Evolutionary conservation across 768 basidiomycete genomes (phyloP).

Genomic region (Butyriboletus loyo): DNA sequence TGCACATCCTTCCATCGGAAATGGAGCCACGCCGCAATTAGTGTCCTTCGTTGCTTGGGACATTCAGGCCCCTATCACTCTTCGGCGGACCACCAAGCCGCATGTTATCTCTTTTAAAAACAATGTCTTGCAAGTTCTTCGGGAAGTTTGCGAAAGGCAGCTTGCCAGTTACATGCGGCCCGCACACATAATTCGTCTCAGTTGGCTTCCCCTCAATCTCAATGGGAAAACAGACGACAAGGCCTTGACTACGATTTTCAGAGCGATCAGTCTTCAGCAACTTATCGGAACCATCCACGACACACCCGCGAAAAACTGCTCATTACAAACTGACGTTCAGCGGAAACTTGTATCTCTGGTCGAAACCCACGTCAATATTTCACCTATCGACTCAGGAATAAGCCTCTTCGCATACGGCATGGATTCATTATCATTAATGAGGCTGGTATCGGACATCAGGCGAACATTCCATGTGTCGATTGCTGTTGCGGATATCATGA

Average conservation of each 20-base stretch:
- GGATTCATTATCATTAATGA: constrained; percentile 30
- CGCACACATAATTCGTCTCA: constrained; percentile 46
- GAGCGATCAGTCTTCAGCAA: constrained; percentile 17
- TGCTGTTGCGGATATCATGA: constrained; percentile 32
- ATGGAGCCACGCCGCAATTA: constrained; percentile 35
- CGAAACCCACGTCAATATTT: constrained; percentile 18
- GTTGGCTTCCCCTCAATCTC: constrained; percentile 44
- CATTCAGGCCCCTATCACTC: constrained; percentile 32
- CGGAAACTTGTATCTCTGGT: constrained; percentile 37
- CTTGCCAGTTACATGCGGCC: constrained; percentile 52
- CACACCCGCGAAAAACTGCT: background rate
- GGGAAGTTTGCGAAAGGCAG: constrained; percentile 37
- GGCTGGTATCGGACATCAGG: constrained; percentile 23
- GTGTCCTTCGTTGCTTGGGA: constrained; percentile 48
- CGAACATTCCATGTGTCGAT: constrained; percentile 15
- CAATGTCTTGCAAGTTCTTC: constrained; percentile 29
- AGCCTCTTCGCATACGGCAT: constrained; percentile 35
- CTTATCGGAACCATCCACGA: constrained; percentile 13
- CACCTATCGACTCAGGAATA: constrained; percentile 16
- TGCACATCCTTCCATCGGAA: constrained; percentile 41
- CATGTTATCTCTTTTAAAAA: constrained; percentile 28
- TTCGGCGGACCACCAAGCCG: constrained; percentile 34
- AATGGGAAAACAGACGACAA: constrained; percentile 37
- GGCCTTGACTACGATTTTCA: constrained; percentile 25
- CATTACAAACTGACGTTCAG: constrained; percentile 25